Conservation (phyloP, 768 basidiomycete species). For the Candolleomyces aberdarensis region DNA sequence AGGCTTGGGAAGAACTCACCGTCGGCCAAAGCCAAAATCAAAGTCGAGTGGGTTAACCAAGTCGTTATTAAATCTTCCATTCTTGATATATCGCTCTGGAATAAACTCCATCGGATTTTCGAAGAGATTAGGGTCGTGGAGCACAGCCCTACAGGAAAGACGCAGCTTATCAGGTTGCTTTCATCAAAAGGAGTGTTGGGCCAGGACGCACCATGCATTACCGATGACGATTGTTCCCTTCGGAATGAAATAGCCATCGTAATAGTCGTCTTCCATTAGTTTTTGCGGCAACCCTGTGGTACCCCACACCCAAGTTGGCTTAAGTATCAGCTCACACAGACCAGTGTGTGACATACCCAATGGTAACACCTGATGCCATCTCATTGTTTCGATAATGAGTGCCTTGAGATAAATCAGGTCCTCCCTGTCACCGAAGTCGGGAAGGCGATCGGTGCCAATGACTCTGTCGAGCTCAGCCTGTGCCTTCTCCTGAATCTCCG, state of each 20-base stretch:
- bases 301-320: too few species aligned
- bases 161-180: background rate
- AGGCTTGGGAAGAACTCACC: constrained; percentile 7
- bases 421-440: constrained; percentile 17
- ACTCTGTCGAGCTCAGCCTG: constrained; percentile 23
- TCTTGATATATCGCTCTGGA: constrained; percentile 18
- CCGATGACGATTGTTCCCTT: constrained; percentile 9
- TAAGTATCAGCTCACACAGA: too few species aligned
- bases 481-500: constrained; percentile 16
- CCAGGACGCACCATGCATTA: constrained; percentile 4
- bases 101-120: constrained; percentile 15
- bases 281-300: constrained; percentile 4
- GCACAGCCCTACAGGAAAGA: constrained; percentile 15
- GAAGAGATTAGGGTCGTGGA: constrained; percentile 16
- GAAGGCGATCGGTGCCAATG: constrained; percentile 15
- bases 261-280: constrained; percentile 5
- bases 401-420: constrained; percentile 19
- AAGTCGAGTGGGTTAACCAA: constrained; percentile 20
- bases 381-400: constrained; percentile 16
- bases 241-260: constrained; percentile 9
- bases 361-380: constrained; percentile 8
- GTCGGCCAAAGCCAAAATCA: constrained; percentile 30
- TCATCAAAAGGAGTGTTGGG: background rate
- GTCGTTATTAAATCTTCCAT: constrained; percentile 18
- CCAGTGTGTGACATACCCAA: background rate